Conservation (phyloP, 1,139 yeast species). For the Candida smagusa region DNA sequence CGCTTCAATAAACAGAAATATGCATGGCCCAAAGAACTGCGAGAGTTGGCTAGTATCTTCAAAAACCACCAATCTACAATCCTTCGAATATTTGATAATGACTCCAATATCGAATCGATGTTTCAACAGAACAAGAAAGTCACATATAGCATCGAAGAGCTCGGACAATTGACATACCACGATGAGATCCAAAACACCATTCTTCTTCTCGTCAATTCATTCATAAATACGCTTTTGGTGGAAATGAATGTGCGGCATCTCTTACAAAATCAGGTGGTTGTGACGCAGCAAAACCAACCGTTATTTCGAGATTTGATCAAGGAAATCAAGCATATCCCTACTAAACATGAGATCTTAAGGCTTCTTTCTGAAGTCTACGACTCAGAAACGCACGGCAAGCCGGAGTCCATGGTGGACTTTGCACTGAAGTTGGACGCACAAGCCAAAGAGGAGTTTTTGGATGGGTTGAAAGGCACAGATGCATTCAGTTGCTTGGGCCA, state of each 20-base stretch:
- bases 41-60: conserved; percentile 15
- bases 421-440: conserved; percentile 14
- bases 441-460: conserved; percentile 11
- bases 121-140: conserved; percentile 7
- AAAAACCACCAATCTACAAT: conserved; percentile 17
- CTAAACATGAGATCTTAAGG: conserved; percentile 16
- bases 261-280: conserved; percentile 11
- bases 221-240: conserved; percentile 22
- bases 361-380: conserved; percentile 14
- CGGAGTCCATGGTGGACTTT: conserved; percentile 15
- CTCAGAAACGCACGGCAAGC: conserved; percentile 11
- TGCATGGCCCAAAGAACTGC: conserved; percentile 8
- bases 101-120: conserved; percentile 14
- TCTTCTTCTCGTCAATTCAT: conserved; percentile 13
- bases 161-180: conserved; percentile 1
- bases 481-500: conserved; percentile 21
- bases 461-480: conserved; percentile 10
- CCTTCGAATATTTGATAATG: conserved; percentile 15
- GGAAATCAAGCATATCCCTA: conserved; percentile 13
- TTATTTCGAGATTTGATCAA: conserved; percentile 16
- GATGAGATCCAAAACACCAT: conserved; percentile 18
- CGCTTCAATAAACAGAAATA: background rate
- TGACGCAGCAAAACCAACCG: conserved; percentile 7
- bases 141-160: background rate
- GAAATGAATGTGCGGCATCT: conserved; percentile 24